Evolutionary conservation across 345 rosid species (phyloP), one percentile per base, ranked within the genome.

Genomic region (Clarkia xantiana): DNA sequence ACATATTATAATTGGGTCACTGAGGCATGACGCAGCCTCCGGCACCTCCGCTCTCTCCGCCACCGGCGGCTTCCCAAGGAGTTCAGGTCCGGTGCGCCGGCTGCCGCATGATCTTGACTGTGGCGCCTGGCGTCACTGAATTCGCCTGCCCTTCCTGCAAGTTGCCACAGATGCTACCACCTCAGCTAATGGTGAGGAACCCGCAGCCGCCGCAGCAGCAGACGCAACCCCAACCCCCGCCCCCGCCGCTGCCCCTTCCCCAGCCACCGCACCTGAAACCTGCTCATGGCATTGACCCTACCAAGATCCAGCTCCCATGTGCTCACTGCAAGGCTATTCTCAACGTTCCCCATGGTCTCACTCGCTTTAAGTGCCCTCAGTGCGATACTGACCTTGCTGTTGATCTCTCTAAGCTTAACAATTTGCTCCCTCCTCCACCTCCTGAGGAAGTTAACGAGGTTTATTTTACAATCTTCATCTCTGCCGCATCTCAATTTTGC

Each of bases 71-170:
- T 8, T 56, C 72, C 55, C 71, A 61, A 36, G 95, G 87, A 19
- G 88, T 81, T 34, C 95, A 90, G 67, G 97, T 90, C 17, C 70
- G 94, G 34, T 90, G 97, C 68, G 97, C 97, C 2, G 96, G 97
- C 2, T 90, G 97, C 71, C 76, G 88, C 15, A 69, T 70, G 70
- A 81, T 90, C 70, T 65, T 86, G 14, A 72, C 84, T 17, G 97
- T 86, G 14, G 72, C 59, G 1, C 75, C 75, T 6, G 95, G 95
- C 25, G 68, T 80, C 11, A 62, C 77, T 9, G 94, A 90, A 69
- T 83, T 90, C 72, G 76, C 74, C 10, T 90, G 95, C 54, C 84
- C 88, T n/a, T 69, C 79, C 47, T 90, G 97, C 57, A 75, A 81
- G 63, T 67, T 86, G 62, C 94, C 94, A 52, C 94, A 90, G 67